Percentiles rank a stretch among this genome's conserved stretches.
phyloP scores from a whole-genome alignment of 116 monocot species.

The Thalassia testudinum region DNA sequence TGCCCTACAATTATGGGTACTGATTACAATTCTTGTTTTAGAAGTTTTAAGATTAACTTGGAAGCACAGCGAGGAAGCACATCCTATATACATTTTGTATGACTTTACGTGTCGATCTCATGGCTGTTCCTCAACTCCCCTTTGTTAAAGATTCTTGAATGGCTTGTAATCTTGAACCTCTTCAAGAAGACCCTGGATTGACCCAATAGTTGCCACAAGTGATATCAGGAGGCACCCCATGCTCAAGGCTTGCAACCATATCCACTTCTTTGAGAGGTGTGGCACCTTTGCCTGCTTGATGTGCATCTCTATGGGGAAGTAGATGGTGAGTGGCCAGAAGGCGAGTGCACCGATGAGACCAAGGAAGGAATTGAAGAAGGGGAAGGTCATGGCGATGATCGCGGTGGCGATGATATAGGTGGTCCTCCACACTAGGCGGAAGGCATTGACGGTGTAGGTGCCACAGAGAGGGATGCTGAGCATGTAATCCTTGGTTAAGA shows the following conservation, averaged over 20 bases:
- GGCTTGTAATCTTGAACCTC: constrained; percentile 11
- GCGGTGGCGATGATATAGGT: constrained; percentile 9
- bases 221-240: constrained; percentile 8
- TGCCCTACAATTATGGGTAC: no score
- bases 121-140: no score
- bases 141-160: constrained; percentile 1
- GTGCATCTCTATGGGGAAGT: constrained; percentile 20
- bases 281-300: constrained; percentile 11
- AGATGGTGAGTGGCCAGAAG: constrained; percentile 26
- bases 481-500: constrained; percentile 4
- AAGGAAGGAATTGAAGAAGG: constrained; percentile 20
- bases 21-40: no score
- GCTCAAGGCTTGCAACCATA: constrained; percentile 11
- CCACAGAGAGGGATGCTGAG: neutral
- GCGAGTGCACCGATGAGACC: constrained; percentile 14
- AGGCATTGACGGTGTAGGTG: constrained; percentile 3
- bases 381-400: constrained; percentile 18
- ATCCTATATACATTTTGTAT: no score
- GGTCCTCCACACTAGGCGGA: constrained; percentile 14
- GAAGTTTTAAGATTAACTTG: no score
- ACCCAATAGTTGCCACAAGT: constrained; percentile 7
- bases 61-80: no score
- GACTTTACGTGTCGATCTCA: no score
- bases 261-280: constrained; percentile 7
- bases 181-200: constrained; percentile 9